A percentile compares a stretch with the other conserved stretches of the same genome.
phyloP scores from a whole-genome alignment of 1,284 basidiomycete species.

The Rhodofomes roseus region DNA sequence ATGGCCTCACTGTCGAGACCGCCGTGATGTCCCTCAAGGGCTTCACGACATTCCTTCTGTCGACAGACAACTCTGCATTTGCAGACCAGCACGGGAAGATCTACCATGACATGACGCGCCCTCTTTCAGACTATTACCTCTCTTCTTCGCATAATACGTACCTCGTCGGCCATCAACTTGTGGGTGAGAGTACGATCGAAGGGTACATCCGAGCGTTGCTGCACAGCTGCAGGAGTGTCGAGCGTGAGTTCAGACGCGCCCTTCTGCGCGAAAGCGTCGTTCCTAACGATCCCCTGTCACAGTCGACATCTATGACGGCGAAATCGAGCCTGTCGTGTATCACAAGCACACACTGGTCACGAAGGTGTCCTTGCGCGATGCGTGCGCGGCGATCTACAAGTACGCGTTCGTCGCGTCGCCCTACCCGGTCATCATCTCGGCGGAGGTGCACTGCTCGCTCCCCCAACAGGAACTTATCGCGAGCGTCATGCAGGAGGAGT shows the following conservation, averaged over 20 bases:
- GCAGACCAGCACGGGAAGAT: slow-evolving; percentile 40
- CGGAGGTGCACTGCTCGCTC: slow-evolving; percentile 87
- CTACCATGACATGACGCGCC: slow-evolving; percentile 72
- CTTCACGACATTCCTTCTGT: slow-evolving; percentile 77
- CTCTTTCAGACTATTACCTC: slow-evolving; percentile 87
- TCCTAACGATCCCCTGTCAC: neutral
- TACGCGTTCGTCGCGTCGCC: slow-evolving; percentile 94
- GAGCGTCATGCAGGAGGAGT: slow-evolving; percentile 72
- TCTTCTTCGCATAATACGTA: slow-evolving; percentile 98
- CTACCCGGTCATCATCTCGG: slow-evolving; percentile 93
- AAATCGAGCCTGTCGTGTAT: slow-evolving; percentile 78
- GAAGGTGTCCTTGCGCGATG: slow-evolving; percentile 81
- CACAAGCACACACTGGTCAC: slow-evolving; percentile 93
- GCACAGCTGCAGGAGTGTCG: slow-evolving; percentile 89
- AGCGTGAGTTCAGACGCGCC: slow-evolving; percentile 53
- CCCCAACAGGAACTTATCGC: slow-evolving; percentile 85
- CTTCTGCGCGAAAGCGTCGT: neutral
- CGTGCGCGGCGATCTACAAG: slow-evolving; percentile 84
- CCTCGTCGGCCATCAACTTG: slow-evolving; percentile 90
- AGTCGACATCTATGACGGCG: slow-evolving; percentile 96
- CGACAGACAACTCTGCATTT: slow-evolving; percentile 61
- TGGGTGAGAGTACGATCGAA: slow-evolving; percentile 92
- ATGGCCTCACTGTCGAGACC: slow-evolving; percentile 19
- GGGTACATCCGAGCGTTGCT: slow-evolving; percentile 93
- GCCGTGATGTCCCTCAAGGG: slow-evolving; percentile 50